A percentile compares a stretch with the other conserved stretches of the same genome.
Evolutionary conservation across 306 rosid genomes (phyloP).

Genomic region (Malus sieversii): DNA sequence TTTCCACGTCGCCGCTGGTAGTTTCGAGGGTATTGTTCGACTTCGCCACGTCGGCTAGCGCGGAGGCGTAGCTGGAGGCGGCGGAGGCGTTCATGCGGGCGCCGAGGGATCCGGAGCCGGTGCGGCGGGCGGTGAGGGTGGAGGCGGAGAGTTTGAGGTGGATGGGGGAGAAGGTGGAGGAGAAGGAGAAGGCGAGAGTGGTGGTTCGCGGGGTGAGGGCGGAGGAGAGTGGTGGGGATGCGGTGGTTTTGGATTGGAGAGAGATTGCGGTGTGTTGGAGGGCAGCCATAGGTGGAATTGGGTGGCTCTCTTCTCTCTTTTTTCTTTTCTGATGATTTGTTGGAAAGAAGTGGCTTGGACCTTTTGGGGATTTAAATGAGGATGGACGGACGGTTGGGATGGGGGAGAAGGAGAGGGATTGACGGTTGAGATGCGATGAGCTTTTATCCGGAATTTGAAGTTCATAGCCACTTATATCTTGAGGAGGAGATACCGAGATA

Average conservation of each 20-base stretch:
- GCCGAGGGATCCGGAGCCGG: conserved; percentile 26
- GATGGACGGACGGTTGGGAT: conserved; percentile 12
- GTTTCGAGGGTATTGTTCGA: conserved; percentile 62
- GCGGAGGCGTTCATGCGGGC: conserved; percentile 49
- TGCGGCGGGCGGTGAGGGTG: conserved; percentile 35
- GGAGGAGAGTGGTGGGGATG: conserved; percentile 12
- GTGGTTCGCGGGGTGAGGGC: conserved; percentile 16
- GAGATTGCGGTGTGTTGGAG: conserved; percentile 55
- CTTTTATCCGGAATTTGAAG: conserved; percentile 1
- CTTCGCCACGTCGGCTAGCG: conserved; percentile 61
- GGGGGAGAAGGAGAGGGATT: not conserved
- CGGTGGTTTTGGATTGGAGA: conserved; percentile 51
- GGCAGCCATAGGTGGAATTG: conserved; percentile 48
- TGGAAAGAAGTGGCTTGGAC: not conserved
- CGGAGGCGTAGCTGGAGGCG: conserved; percentile 67
- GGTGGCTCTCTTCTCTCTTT: not conserved
- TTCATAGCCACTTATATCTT: not conserved
- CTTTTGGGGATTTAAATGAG: not conserved
- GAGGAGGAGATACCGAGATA: conserved; percentile 35
- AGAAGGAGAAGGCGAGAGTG: conserved; percentile 31
- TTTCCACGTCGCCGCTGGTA: conserved; percentile 60
- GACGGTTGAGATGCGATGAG: not conserved
- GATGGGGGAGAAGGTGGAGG: conserved; percentile 29
- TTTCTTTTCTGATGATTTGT: not conserved
- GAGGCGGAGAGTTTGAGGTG: conserved; percentile 43